A percentile compares a stretch with the other conserved stretches of the same genome.
Conservation (phyloP, 345 rosid species). For the Ailanthus altissimus region DNA sequence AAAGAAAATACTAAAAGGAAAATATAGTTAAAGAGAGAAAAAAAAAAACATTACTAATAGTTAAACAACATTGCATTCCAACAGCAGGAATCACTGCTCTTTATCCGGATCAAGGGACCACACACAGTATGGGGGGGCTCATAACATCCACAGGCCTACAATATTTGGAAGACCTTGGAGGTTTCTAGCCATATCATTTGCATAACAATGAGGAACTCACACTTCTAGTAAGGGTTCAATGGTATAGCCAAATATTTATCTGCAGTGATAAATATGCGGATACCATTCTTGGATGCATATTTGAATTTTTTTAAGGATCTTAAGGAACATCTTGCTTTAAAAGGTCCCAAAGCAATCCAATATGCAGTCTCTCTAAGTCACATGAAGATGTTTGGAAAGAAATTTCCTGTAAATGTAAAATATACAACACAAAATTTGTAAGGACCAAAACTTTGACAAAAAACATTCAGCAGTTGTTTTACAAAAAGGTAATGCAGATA, state of each 20-base stretch:
- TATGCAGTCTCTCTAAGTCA: background rate
- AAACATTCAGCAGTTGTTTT: background rate
- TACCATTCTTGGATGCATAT: background rate
- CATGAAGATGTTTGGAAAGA: background rate
- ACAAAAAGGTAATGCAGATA: background rate
- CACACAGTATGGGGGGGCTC: background rate
- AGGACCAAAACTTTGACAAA: background rate
- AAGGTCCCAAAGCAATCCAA: background rate
- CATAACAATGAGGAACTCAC: background rate
- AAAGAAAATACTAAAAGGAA: no score
- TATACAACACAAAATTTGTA: background rate
- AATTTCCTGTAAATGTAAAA: background rate
- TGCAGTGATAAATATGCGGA: background rate
- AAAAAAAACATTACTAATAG: background rate
- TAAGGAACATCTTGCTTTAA: background rate
- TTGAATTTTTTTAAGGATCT: background rate
- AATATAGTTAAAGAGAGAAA: no score
- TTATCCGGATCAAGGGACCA: slow-evolving; percentile 1
- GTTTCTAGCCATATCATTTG: background rate
- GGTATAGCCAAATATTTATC: slow-evolving; percentile 14
- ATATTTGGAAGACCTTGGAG: background rate
- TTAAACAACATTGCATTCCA: slow-evolving; percentile 3
- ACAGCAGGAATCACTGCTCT: background rate
- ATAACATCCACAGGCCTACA: slow-evolving; percentile 2
- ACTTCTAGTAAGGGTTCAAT: slow-evolving; percentile 3